Evolutionary conservation across 1,139 yeast genomes (phyloP).

Genomic region (Geotrichum candidum): DNA sequence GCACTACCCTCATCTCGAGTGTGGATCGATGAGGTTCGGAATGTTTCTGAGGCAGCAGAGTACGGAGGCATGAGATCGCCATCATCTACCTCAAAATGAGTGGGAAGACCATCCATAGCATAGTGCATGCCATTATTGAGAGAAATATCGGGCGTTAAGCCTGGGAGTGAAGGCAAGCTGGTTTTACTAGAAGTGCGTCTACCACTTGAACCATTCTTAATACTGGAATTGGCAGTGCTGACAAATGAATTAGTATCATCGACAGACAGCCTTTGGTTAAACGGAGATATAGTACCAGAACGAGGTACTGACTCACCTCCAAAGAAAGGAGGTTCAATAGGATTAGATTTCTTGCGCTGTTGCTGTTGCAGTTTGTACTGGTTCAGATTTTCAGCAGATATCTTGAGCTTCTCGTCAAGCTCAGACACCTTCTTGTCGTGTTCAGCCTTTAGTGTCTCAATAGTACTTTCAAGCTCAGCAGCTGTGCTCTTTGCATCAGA

Average conservation of each 20-base stretch:
- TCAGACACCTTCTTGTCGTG: conserved; percentile 7
- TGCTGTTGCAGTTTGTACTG: conserved; percentile 4
- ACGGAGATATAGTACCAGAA: conserved; percentile 13
- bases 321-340: conserved; percentile 1
- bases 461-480: conserved; percentile 16
- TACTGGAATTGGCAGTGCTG: neutral
- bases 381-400: neutral
- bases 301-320: conserved; percentile 4
- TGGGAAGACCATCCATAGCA: neutral
- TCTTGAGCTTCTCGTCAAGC: conserved; percentile 8
- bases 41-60: neutral
- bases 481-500: conserved; percentile 2
- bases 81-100: conserved; percentile 9
- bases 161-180: conserved; percentile 3
- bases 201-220: neutral
- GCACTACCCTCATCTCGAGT: conserved; percentile 21
- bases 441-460: conserved; percentile 18
- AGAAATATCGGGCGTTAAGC: neutral
- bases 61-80: conserved; percentile 1
- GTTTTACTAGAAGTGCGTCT: conserved; percentile 10
- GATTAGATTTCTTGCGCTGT: conserved; percentile 9
- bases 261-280: conserved; percentile 7
- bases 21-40: conserved; percentile 9
- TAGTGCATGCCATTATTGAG: neutral
- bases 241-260: neutral